A percentile compares a stretch with the other conserved stretches of the same genome.
Evolutionary conservation across 179 eudicot species (phyloP).

Genomic region (Spergularia azorica): DNA sequence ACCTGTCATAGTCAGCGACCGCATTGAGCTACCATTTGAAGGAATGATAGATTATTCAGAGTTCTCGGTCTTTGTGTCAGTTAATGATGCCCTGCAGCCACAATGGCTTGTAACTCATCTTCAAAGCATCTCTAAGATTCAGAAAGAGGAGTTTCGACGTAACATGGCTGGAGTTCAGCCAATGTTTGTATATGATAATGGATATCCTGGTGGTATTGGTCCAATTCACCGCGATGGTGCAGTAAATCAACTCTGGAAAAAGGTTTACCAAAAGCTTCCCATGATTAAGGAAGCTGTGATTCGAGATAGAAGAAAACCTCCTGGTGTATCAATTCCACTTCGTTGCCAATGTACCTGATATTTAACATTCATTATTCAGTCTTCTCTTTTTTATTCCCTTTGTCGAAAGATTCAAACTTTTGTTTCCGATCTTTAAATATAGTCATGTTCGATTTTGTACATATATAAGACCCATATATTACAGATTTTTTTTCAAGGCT

Average conservation of each 20-base stretch:
- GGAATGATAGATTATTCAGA: conserved; percentile 84
- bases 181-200: conserved; percentile 65
- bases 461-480: neutral
- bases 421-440: neutral
- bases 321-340: conserved; percentile 65
- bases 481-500: neutral
- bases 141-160: conserved; percentile 50
- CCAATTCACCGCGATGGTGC: conserved; percentile 71
- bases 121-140: conserved; percentile 48
- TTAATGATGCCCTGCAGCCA: conserved; percentile 64
- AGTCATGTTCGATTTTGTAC: neutral
- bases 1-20: conserved; percentile 88
- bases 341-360: conserved; percentile 91
- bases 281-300: conserved; percentile 71
- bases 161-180: conserved; percentile 76
- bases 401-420: neutral
- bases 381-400: neutral
- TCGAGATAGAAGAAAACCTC: conserved; percentile 74
- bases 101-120: conserved; percentile 79
- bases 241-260: conserved; percentile 85
- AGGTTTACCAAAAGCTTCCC: conserved; percentile 79
- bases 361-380: neutral
- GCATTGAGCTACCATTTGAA: conserved; percentile 90
- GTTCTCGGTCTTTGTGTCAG: conserved; percentile 72
- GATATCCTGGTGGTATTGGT: conserved; percentile 76